Conservation (phyloP, 768 basidiomycete genomes). For the Lactifluus piperatus region DNA sequence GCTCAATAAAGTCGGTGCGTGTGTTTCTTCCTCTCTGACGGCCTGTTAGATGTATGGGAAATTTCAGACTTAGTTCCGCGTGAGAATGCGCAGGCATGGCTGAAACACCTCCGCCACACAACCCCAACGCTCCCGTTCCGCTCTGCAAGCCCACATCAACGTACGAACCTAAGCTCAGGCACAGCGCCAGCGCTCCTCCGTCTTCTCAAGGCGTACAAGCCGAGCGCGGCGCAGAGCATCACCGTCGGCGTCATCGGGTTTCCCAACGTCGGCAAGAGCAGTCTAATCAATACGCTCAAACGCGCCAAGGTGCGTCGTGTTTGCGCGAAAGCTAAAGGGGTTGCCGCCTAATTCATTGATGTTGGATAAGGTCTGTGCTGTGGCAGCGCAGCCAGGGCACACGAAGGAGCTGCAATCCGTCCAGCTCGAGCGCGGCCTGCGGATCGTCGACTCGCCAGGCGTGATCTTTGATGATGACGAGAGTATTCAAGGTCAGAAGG, state of each 20-base stretch:
- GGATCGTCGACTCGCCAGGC: conserved; percentile 92
- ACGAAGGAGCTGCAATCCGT: conserved; percentile 89
- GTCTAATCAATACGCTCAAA: conserved; percentile 88
- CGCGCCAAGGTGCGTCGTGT: conserved; percentile 51
- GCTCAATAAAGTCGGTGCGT: conserved; percentile 91
- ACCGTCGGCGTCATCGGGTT: conserved; percentile 92
- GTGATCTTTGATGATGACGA: conserved; percentile 91
- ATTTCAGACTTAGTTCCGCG: conserved; percentile 77
- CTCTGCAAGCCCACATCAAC: conserved; percentile 64
- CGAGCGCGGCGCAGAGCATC: conserved; percentile 51
- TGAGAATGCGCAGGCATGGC: conserved; percentile 83
- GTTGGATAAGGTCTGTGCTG: conserved; percentile 64
- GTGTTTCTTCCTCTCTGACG: not conserved
- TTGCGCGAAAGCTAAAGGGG: not conserved
- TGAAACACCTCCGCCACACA: conserved; percentile 83
- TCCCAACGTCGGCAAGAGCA: conserved; percentile 96
- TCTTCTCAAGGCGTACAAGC: conserved; percentile 77
- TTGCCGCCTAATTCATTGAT: not conserved
- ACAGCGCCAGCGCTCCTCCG: conserved; percentile 72
- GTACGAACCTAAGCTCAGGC: conserved; percentile 69
- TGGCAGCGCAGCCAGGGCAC: conserved; percentile 91
- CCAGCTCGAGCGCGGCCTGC: conserved; percentile 86
- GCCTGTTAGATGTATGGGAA: not conserved
- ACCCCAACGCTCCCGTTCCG: conserved; percentile 93
- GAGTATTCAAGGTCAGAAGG: conserved; percentile 33